Base-by-base conservation (phyloP, 1,284 basidiomycete genomes). In the Ceratobasidium theobromae region DNA sequence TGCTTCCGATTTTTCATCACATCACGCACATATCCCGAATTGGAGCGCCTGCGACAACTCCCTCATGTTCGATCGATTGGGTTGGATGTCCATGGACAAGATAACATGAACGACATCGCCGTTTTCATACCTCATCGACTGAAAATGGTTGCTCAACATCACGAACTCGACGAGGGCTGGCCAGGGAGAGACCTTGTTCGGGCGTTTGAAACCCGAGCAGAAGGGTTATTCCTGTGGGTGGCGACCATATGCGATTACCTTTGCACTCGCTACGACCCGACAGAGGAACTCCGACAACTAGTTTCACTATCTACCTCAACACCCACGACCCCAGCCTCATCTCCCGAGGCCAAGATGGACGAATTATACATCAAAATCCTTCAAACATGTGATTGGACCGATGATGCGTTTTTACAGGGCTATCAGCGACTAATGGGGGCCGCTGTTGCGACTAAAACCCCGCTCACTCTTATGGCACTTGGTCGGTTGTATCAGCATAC, bases 151-250 rank as follows among this genome's bases (percentile, higher is more conserved):
- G 45, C 45, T 4, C 4, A 48, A 12, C 45, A 3, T 11, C 45
- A 25, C 3, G 25, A 48, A 12, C 45, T 48, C n/a, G 45, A 23
- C 5, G 45, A 5, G 2, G 45, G 25, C 3, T 48, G 45, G 45
- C 45, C 45, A 6, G 45, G 21, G n/a, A 11, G 12, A 23, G 18
- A 48, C 4, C 45, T 48, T 8, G 18, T 18, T 12, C 3, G n/a
- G 3, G 45, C n/a, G 45, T 66, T 72, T 18, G 21, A 32, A 1
- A n/a, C n/a, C 14, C 66, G 60, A 48, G 67, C 72, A 14, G 72
- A 66, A 14, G 73, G 73, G 8, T 54, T 73, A 12, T 73, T 74
- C 67, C 66, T 72, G n/a, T 73, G 73, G 72, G 71, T 70, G 25
- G 70, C 69, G 1, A 72, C 71, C 5, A 67, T 71, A 3, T 69